Evolutionary conservation across 140 eudicot species (phyloP).

Genomic region (Ambrosia hybrid): DNA sequence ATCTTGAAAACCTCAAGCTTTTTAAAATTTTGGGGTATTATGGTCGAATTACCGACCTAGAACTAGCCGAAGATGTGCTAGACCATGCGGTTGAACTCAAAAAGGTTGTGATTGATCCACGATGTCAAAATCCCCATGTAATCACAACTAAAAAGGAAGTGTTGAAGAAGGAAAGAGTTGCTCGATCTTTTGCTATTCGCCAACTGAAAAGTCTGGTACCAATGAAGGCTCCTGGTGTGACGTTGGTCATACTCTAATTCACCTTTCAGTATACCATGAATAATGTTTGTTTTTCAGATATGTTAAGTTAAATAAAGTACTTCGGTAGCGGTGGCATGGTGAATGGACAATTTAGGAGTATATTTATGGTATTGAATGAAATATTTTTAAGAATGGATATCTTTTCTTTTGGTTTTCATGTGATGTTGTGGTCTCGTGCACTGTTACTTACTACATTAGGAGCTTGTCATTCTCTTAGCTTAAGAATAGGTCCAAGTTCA

Average conservation of each 20-base stretch:
- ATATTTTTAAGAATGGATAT: no score
- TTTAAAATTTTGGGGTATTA: constrained; percentile 40
- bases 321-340: background rate
- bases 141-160: background rate
- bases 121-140: background rate
- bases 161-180: constrained; percentile 24
- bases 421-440: no score
- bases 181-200: constrained; percentile 24
- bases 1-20: constrained; percentile 27
- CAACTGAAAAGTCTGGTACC: constrained; percentile 20
- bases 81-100: constrained; percentile 25
- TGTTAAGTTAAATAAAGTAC: no score
- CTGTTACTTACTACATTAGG: no score
- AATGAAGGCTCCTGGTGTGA: constrained; percentile 24
- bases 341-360: no score
- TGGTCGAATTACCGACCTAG: constrained; percentile 36
- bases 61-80: constrained; percentile 35
- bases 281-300: background rate
- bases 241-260: constrained; percentile 36
- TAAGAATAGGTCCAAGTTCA: no score
- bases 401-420: no score
- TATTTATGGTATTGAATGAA: no score
- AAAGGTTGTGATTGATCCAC: constrained; percentile 36
- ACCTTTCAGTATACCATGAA: background rate
- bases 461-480: no score